Percentiles rank a stretch among this genome's conserved stretches.
Evolutionary conservation across 2,329 filamentous ascomycete species (phyloP).

Genomic region (Helotiales sp.): DNA sequence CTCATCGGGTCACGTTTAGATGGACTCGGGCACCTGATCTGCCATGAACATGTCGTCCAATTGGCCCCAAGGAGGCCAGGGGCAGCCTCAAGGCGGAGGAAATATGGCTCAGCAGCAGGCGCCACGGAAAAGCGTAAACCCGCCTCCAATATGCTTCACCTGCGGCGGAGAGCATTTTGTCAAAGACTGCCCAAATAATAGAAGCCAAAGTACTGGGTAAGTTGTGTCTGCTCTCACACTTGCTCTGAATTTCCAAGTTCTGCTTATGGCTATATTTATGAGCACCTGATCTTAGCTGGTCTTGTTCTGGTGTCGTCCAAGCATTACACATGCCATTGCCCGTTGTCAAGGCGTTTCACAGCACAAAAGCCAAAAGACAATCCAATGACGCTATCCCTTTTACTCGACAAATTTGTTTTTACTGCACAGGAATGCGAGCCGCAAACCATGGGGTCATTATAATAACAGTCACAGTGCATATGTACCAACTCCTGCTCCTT

Average conservation of each 20-base stretch:
- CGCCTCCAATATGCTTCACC: slow-evolving; percentile 51
- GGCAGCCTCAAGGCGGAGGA: slow-evolving; percentile 8
- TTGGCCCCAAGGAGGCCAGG: slow-evolving; percentile 27
- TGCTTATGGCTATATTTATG: neutral
- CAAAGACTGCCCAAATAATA: slow-evolving; percentile 53
- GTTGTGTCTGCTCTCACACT: slow-evolving; percentile 29
- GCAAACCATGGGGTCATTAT: neutral
- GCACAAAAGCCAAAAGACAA: neutral
- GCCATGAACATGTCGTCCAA: slow-evolving; percentile 22
- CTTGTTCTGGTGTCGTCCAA: no score
- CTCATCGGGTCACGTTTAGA: neutral
- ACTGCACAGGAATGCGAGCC: neutral
- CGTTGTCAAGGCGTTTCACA: no score
- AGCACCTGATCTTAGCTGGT: no score
- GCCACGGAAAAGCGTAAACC: slow-evolving; percentile 19
- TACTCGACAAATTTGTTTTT: neutral
- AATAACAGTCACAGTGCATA: slow-evolving; percentile 25
- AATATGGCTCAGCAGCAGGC: slow-evolving; percentile 13
- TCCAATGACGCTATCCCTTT: neutral
- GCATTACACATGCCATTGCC: no score
- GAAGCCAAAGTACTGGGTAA: slow-evolving; percentile 50
- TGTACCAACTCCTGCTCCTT: slow-evolving; percentile 19
- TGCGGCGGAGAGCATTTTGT: slow-evolving; percentile 55
- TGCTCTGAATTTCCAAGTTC: neutral
- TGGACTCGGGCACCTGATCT: neutral